These are phyloP conservation scores for Termitomyces sp. DNA, from an alignment of 768 basidiomycete genomes.

Conservation along the genomic window DNA sequence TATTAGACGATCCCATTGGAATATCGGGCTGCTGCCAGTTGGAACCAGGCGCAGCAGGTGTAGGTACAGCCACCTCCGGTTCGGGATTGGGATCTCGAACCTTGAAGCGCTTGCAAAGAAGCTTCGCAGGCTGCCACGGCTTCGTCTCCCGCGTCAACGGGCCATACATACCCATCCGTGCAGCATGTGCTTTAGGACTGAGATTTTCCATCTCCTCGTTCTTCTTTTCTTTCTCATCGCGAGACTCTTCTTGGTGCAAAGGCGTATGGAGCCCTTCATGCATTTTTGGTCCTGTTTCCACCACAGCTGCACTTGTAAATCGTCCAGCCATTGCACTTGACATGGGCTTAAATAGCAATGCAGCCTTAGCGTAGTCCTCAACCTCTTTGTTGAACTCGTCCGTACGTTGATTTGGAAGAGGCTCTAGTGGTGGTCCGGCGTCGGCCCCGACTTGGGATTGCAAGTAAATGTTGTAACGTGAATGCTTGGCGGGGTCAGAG, in stretches of 20 bases:
- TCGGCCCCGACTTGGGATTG: slow-evolving; percentile 56
- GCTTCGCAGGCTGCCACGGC: slow-evolving; percentile 74
- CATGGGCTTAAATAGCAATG: slow-evolving; percentile 87
- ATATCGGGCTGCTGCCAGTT: slow-evolving; percentile 13
- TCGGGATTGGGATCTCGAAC: slow-evolving; percentile 79
- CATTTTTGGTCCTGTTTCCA: slow-evolving; percentile 60
- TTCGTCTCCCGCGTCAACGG: slow-evolving; percentile 70
- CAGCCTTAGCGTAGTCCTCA: slow-evolving; percentile 81
- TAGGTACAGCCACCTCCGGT: slow-evolving; percentile 33
- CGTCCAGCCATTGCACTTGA: slow-evolving; percentile 89
- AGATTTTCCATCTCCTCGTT: slow-evolving; percentile 50
- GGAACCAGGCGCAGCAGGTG: slow-evolving; percentile 14
- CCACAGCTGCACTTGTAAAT: slow-evolving; percentile 77
- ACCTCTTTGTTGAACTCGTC: slow-evolving; percentile 81
- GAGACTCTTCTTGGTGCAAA: slow-evolving; percentile 34
- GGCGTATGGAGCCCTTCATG: slow-evolving; percentile 69
- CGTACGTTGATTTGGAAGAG: slow-evolving; percentile 48
- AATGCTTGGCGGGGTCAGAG: slow-evolving; percentile 70
- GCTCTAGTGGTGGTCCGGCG: slow-evolving; percentile 43
- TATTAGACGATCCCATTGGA: slow-evolving; percentile 4
- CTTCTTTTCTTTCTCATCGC: slow-evolving; percentile 35
- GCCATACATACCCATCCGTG: slow-evolving; percentile 86
- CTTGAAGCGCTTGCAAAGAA: slow-evolving; percentile 92
- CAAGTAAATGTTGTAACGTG: slow-evolving; percentile 81
- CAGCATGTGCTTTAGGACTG: slow-evolving; percentile 77